A percentile compares a stretch with the other conserved stretches of the same genome.
phyloP scores from a whole-genome alignment of 1,139 yeast species.

The Yamadazyma songkhlaensis region DNA sequence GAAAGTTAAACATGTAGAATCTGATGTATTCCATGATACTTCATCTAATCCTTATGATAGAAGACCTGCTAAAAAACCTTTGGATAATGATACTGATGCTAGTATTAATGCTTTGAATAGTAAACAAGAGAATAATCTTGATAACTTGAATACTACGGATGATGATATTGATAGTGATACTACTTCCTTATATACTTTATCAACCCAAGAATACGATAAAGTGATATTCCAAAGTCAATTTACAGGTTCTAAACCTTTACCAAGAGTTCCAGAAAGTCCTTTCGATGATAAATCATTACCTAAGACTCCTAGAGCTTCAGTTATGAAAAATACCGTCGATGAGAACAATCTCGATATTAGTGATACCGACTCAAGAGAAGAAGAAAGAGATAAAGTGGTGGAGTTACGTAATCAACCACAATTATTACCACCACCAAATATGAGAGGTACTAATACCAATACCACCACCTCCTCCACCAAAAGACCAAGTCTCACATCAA shows the following conservation, averaged over 20 bases:
- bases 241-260: slow-evolving; percentile 23
- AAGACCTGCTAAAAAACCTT: slow-evolving; percentile 3
- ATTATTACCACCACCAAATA: slow-evolving; percentile 15
- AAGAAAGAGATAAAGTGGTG: not conserved
- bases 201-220: slow-evolving; percentile 56
- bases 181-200: slow-evolving; percentile 41
- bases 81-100: not conserved
- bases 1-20: slow-evolving; percentile 15
- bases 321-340: not conserved
- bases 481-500: slow-evolving; percentile 13
- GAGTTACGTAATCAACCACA: slow-evolving; percentile 4
- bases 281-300: not conserved
- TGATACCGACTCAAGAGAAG: not conserved
- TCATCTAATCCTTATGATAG: slow-evolving; percentile 1
- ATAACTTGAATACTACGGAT: slow-evolving; percentile 1
- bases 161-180: slow-evolving; percentile 21
- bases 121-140: not conserved
- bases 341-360: slow-evolving; percentile 1
- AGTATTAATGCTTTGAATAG: slow-evolving; percentile 1
- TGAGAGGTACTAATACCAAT: slow-evolving; percentile 10
- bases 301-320: not conserved
- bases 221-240: slow-evolving; percentile 53
- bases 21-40: slow-evolving; percentile 6
- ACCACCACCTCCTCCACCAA: slow-evolving; percentile 9
- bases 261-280: slow-evolving; percentile 18